Conservation (phyloP, 768 basidiomycete species). For the Russula brevipes region DNA sequence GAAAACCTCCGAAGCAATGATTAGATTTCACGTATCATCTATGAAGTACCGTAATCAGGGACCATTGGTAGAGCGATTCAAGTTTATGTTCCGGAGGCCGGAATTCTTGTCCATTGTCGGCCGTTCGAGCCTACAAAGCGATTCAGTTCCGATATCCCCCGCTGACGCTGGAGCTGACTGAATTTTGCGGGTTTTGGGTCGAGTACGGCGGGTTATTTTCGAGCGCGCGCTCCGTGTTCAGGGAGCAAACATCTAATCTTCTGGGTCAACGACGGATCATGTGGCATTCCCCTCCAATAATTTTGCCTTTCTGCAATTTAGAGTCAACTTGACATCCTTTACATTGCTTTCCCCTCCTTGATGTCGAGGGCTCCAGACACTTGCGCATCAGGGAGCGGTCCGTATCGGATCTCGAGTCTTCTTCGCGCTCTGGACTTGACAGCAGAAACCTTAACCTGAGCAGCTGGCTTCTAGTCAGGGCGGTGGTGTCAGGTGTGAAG, state of each 20-base stretch:
- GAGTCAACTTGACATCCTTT: conserved; percentile 2
- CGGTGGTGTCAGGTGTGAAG: not conserved
- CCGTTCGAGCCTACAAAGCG: not conserved
- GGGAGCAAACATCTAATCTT: not conserved
- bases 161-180: not conserved
- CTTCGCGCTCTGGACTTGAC: no score
- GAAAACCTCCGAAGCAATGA: not conserved
- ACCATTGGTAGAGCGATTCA: not conserved
- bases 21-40: not conserved
- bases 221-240: not conserved
- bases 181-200: no score
- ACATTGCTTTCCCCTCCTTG: not conserved
- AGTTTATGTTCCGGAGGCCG: not conserved
- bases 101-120: not conserved
- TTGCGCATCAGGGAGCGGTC: not conserved
- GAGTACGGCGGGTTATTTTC: no score
- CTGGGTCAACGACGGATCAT: not conserved
- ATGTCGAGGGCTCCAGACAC: not conserved
- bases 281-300: not conserved
- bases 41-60: not conserved
- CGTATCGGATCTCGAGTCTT: not conserved
- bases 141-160: not conserved
- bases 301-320: not conserved
- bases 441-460: not conserved
- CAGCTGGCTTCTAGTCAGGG: not conserved